These are phyloP conservation scores for Eurotiales sp. DNA, from an alignment of 2,329 filamentous ascomycete species.

Conservation along the genomic window DNA sequence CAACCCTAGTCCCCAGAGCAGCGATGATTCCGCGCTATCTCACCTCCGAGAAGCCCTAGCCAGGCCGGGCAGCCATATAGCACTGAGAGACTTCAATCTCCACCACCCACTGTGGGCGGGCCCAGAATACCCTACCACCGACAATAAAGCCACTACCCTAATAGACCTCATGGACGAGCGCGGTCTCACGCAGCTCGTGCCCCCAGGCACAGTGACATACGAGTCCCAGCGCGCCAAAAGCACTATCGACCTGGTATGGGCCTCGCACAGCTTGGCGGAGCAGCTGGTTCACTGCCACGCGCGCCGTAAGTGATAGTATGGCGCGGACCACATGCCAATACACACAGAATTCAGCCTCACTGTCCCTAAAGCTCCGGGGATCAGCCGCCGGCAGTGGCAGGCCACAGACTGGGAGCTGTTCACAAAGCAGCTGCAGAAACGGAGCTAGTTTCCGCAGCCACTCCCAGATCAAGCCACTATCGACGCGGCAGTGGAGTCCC, in stretches of 20 bases:
- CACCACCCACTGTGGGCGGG: constrained; percentile 11
- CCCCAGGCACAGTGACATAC: constrained; percentile 6
- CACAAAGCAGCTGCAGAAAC: background rate
- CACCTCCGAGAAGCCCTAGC: no score
- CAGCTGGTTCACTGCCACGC: background rate
- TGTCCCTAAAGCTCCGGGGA: background rate
- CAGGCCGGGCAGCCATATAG: no score
- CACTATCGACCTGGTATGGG: constrained; percentile 11
- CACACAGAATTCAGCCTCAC: background rate
- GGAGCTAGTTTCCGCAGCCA: background rate
- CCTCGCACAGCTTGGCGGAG: background rate
- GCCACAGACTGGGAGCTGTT: background rate
- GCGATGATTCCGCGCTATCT: constrained; percentile 5
- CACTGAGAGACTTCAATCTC: constrained; percentile 14
- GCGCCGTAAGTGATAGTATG: background rate
- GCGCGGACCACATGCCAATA: background rate
- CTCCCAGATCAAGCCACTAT: background rate
- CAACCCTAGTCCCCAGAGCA: background rate
- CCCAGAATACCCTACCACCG: background rate
- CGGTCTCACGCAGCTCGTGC: constrained; percentile 4
- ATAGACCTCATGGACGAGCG: background rate
- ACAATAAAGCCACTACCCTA: constrained; percentile 2
- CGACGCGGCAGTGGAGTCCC: background rate
- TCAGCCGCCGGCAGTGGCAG: background rate
- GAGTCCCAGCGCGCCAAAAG: background rate